These are phyloP conservation scores for Thraustochytrium sp. DNA, from an alignment of 352 stramenopile genomes.

Conservation along the genomic window DNA sequence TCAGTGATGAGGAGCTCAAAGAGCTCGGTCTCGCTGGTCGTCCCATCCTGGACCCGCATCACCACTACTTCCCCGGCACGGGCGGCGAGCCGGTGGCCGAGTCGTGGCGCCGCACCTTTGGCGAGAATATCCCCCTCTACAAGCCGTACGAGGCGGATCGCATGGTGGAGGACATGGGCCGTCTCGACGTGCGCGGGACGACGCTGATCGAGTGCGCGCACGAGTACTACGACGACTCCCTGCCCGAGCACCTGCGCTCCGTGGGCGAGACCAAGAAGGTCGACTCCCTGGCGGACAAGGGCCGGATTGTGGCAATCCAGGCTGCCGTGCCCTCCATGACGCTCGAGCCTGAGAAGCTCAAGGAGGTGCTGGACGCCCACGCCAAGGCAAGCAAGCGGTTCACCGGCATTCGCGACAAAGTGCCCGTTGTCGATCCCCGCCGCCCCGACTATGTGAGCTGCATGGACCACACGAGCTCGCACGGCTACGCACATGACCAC, in stretches of 20 bases:
- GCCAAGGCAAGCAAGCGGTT: background rate
- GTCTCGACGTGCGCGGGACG: background rate
- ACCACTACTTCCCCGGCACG: background rate
- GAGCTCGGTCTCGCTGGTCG: background rate
- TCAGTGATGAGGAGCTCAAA: background rate
- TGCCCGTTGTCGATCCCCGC: background rate
- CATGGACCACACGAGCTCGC: background rate
- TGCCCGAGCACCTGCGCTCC: background rate
- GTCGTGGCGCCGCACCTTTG: background rate
- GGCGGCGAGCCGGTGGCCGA: background rate
- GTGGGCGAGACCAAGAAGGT: background rate
- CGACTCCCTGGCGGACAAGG: background rate
- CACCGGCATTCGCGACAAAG: background rate
- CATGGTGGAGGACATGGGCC: background rate
- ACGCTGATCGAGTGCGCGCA: constrained; percentile 15
- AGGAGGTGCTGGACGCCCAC: constrained; percentile 22
- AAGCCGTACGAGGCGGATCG: background rate
- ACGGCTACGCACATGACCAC: too few species aligned
- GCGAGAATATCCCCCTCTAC: background rate
- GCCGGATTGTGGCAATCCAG: background rate
- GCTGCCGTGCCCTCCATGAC: background rate
- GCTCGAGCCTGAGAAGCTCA: background rate
- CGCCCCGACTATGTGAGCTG: background rate
- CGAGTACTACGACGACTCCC: background rate
- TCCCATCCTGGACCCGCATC: background rate